Evolutionary conservation across 768 basidiomycete species (phyloP).

Genomic region (Amanita polypyramis): DNA sequence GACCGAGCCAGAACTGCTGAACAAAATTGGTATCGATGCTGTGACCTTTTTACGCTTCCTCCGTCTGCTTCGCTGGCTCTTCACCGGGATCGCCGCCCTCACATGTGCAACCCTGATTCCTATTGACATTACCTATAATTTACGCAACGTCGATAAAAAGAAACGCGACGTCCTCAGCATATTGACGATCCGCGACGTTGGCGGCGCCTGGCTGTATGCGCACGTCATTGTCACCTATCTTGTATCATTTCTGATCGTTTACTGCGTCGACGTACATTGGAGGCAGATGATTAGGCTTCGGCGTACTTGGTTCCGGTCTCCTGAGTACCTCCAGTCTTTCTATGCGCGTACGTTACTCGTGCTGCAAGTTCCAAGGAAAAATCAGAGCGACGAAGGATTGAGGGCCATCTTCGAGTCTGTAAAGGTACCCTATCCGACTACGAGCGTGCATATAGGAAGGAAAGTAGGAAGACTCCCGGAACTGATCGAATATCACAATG

Average conservation of each 20-base stretch:
- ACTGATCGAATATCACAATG: slow-evolving; percentile 85
- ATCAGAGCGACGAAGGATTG: slow-evolving; percentile 81
- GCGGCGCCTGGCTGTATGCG: slow-evolving; percentile 63
- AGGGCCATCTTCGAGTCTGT: slow-evolving; percentile 61
- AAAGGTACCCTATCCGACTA: slow-evolving; percentile 82
- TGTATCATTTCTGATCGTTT: slow-evolving; percentile 66
- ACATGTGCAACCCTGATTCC: slow-evolving; percentile 73
- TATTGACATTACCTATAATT: slow-evolving; percentile 78
- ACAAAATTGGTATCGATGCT: slow-evolving; percentile 87
- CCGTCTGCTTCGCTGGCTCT: slow-evolving; percentile 71
- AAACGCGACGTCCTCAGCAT: slow-evolving; percentile 60
- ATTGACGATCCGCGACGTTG: slow-evolving; percentile 80
- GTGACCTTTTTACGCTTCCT: slow-evolving; percentile 88
- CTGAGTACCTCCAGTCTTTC: slow-evolving; percentile 82
- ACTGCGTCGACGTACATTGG: slow-evolving; percentile 69
- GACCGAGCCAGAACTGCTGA: slow-evolving; percentile 81
- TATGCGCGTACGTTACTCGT: slow-evolving; percentile 89
- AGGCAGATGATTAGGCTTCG: slow-evolving; percentile 69
- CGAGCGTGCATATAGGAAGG: slow-evolving; percentile 82
- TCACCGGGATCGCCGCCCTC: slow-evolving; percentile 50
- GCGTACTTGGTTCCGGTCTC: slow-evolving; percentile 79
- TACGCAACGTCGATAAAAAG: slow-evolving; percentile 43
- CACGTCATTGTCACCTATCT: slow-evolving; percentile 80
- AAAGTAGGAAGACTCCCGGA: slow-evolving; percentile 83
- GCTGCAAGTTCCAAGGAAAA: slow-evolving; percentile 66